These are phyloP conservation scores for Endotrypanum monterogeii DNA, from an alignment of 208 protist genomes.

Conservation along the genomic window DNA sequence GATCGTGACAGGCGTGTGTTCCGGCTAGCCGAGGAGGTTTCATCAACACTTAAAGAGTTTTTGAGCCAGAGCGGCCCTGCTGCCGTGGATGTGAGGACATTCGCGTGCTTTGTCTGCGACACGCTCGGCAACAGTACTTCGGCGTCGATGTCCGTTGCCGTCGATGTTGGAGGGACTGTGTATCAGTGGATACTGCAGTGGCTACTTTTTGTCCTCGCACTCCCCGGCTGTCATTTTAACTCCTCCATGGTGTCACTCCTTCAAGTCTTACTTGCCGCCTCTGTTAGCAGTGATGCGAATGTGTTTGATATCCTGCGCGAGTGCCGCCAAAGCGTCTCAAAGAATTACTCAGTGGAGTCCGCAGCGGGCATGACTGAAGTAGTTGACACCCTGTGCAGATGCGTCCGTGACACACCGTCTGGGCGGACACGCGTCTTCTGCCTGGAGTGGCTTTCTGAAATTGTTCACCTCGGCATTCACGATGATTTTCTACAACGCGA, in stretches of 20 bases:
- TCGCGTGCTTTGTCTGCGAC: constrained; percentile 41
- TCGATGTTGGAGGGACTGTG: constrained; percentile 24
- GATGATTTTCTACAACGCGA: constrained; percentile 21
- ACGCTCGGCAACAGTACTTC: constrained; percentile 38
- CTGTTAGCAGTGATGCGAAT: constrained; percentile 28
- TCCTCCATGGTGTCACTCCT: constrained; percentile 46
- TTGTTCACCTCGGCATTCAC: constrained; percentile 20
- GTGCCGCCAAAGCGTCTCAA: constrained; percentile 22
- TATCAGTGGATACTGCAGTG: constrained; percentile 66
- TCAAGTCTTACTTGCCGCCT: constrained; percentile 44
- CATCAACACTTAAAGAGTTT: constrained; percentile 52
- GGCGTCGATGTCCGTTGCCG: constrained; percentile 6
- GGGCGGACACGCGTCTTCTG: constrained; percentile 31
- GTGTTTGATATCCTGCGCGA: constrained; percentile 31
- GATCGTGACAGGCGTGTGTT: constrained; percentile 63
- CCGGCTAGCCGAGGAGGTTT: constrained; percentile 63
- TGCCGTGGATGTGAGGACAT: constrained; percentile 32
- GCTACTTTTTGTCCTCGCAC: constrained; percentile 56
- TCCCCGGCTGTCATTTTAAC: constrained; percentile 50
- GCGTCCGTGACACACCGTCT: constrained; percentile 17
- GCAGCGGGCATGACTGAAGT: constrained; percentile 23
- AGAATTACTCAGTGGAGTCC: constrained; percentile 10
- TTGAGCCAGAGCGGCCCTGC: constrained; percentile 40
- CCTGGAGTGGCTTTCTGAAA: constrained; percentile 36
- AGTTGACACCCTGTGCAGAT: constrained; percentile 17